A percentile compares a stretch with the other conserved stretches of the same genome.
Evolutionary conservation across 108 stramenopile genomes (phyloP).

Genomic region (Cyclotella sp.): DNA sequence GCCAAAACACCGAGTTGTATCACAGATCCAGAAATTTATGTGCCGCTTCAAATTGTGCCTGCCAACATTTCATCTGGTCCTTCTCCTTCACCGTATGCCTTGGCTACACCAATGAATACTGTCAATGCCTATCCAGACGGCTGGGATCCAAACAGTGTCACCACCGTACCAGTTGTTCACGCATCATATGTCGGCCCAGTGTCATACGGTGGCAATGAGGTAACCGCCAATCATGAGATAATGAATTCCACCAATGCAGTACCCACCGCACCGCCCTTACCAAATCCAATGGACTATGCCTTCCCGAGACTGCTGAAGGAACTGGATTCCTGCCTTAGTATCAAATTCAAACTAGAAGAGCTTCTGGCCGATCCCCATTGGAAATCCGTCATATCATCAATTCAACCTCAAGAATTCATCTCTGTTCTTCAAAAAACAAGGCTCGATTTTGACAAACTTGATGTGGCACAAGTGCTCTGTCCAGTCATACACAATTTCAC

Average conservation of each 20-base stretch:
- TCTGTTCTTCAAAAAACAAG: not conserved
- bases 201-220: constrained; percentile 9
- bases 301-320: not conserved
- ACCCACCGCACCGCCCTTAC: constrained; percentile 9
- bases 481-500: constrained; percentile 8
- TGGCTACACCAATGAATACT: not conserved
- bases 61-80: not conserved
- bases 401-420: not conserved
- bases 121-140: constrained; percentile 6
- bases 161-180: constrained; percentile 6
- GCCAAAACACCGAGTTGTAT: constrained; percentile 13
- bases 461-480: not conserved
- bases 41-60: constrained; percentile 1
- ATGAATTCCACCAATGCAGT: not conserved
- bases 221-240: not conserved
- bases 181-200: constrained; percentile 6
- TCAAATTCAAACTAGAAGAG: constrained; percentile 16
- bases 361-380: not conserved
- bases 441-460: constrained; percentile 10
- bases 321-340: constrained; percentile 4
- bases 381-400: constrained; percentile 5
- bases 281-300: not conserved
- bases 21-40: not conserved
- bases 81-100: not conserved
- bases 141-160: constrained; percentile 3